Base-by-base conservation (phyloP, 257 asterid species). In the Mitragyna speciosa region DNA sequence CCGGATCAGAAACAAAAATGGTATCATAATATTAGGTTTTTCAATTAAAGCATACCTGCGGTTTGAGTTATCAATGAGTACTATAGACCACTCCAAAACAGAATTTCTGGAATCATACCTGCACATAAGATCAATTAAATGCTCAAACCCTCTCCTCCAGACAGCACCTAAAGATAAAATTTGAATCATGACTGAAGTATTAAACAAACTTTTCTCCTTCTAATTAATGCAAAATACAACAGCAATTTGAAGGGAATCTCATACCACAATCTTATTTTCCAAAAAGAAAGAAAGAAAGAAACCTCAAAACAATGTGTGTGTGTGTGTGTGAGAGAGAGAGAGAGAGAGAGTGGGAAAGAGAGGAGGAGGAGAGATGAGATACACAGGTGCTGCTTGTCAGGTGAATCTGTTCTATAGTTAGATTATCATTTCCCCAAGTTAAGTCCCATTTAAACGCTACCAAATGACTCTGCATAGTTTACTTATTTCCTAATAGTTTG, bases 61-160 rank as follows among this genome's bases (percentile, higher is more conserved):
- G 81, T 95, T 95, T 19, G 97, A 90, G 89, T 90, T 86, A 85
- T 95, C 98, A 79, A 95, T 87, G 80, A 93, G 98, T 71, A 88
- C 83, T 75, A 95, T 89, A 82, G 98, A 87, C 98, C 98, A 93
- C 85, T 95, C 98, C 88, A 95, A 83, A 76, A 91, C 66, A 75
- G 97, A 95, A 78, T 87, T 93, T 82, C 95, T 89, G 78, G 98
- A 79, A 81, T 95, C 98, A 51, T 86, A 95, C 87, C 99, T 95
- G 91, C 84, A 86, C 59, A 77, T 19, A 58, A 70, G 49, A 51
- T 11, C 0, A 73, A 31, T 7, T n/a, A 9, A 81, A 76, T 15
- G 16, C 47, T 75, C 16, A 68, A 78, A 43, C 8, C 26, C 16
- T 78, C 30, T 78, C 36, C 16, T 1, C 3, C 49, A n/a, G 49